Base-by-base conservation (phyloP, 2,329 filamentous ascomycete species). In the Clarireedia hainanense region DNA sequence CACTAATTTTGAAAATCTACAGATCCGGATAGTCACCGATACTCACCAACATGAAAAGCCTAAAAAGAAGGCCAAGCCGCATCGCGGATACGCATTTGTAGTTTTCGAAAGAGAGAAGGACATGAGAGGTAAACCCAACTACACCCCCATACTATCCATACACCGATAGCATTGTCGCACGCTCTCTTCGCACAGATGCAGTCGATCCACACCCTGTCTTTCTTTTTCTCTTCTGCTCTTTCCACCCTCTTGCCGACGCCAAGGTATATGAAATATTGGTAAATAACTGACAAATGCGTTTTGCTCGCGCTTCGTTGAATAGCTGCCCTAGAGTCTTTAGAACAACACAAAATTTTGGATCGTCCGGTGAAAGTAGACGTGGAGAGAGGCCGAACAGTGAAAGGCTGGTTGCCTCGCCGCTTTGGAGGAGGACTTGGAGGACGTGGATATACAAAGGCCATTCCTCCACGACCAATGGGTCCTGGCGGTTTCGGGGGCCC, bases 41-140 rank as follows among this genome's bases (percentile, higher is more conserved):
- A 85, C 84, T 4, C 83, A 89, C 64, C 80, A 83, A 59, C 74
- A 80, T 64, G 81, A 81, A 68, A 86, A 80, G 71, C 82, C 79
- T 56, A 88, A 86, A 67, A 90, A 91, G 74, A 85, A 89, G 69
- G 86, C 86, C 69, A 91, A 91, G 75, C 76, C 85, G 50, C 89
- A 95, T 68, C 81, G 86, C 67, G 94, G 94, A 60, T 99, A 99
- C 72, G 94, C 90, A 59, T 99, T 99, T 70, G 87, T 99, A 64
- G 89, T 97, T 54, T 99, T 92, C 70, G 92, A 97, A 74, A 86
- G 89, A 71, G 94, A 97, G 75, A 91, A 92, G 74, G 94, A 97
- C 71, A 96, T 97, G 91, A 95, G 95, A 90, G 91, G 91, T 96
- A 95, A 83, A 76, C 73, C 47, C 73, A 70, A 69, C 71, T 71